Percentiles rank a stretch among this genome's conserved stretches.
phyloP scores from a whole-genome alignment of 495 filamentous ascomycete genomes.

The Annulohypoxylon maeteangense region DNA sequence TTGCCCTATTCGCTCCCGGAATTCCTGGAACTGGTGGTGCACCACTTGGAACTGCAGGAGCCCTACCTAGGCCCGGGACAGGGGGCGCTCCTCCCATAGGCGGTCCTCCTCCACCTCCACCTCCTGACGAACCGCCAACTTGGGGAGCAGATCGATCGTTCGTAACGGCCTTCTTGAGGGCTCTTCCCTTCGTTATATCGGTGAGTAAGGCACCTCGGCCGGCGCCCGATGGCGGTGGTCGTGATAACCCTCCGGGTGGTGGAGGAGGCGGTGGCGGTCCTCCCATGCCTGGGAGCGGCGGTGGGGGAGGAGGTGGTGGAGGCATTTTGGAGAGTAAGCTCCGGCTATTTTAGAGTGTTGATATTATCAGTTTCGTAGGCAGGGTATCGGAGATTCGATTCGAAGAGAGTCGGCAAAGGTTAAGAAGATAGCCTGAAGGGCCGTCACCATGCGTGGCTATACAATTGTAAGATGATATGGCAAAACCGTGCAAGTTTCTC shows the following conservation, averaged over 20 bases:
- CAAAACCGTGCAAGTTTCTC: constrained; percentile 9
- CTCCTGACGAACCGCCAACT: constrained; percentile 66
- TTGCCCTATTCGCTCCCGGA: constrained; percentile 64
- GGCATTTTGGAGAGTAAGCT: constrained; percentile 59
- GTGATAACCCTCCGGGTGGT: constrained; percentile 57
- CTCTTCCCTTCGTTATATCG: constrained; percentile 86
- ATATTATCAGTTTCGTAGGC: neutral
- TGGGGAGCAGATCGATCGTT: constrained; percentile 93
- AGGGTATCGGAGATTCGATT: constrained; percentile 1
- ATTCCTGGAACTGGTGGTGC: constrained; percentile 76
- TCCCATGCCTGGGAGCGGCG: constrained; percentile 67
- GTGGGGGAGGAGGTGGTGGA: constrained; percentile 75
- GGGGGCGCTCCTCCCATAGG: constrained; percentile 78
- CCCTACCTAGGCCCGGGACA: constrained; percentile 73
- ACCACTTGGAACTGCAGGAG: constrained; percentile 57
- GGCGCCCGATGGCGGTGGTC: constrained; percentile 44
- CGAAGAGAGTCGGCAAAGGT: constrained; percentile 7
- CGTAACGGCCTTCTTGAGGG: constrained; percentile 87
- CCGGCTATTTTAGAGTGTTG: constrained; percentile 1
- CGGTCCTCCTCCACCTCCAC: constrained; percentile 63
- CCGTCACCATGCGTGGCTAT: constrained; percentile 24
- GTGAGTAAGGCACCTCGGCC: constrained; percentile 76
- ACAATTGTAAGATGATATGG: constrained; percentile 3
- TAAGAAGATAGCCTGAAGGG: neutral
- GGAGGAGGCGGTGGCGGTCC: constrained; percentile 76